A percentile compares a stretch with the other conserved stretches of the same genome.
Evolutionary conservation across 1,139 yeast species (phyloP).

Genomic region (Nakaseomyces glabratus): DNA sequence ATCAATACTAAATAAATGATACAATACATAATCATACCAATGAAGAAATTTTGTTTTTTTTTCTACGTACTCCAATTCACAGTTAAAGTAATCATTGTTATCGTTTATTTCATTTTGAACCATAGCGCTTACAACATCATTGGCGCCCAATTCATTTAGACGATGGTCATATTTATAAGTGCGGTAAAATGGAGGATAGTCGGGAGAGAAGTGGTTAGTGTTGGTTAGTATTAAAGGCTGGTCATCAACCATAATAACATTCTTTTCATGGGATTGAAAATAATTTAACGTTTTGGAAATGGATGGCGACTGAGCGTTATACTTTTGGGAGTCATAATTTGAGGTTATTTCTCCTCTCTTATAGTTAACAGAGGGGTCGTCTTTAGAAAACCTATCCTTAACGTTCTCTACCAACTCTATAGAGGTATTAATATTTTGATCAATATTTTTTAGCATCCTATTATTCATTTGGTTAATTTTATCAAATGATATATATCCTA

Average conservation of each 20-base stretch:
- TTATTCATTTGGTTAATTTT: too few species aligned
- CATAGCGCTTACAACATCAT: constrained; percentile 16
- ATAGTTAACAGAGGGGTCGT: too few species aligned
- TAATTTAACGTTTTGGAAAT: neutral
- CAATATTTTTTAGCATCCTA: too few species aligned
- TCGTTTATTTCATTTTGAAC: constrained; percentile 17
- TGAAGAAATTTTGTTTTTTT: constrained; percentile 9
- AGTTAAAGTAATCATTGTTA: constrained; percentile 16
- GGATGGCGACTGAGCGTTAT: neutral
- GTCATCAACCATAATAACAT: constrained; percentile 1
- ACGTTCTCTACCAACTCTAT: too few species aligned
- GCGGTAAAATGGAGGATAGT: constrained; percentile 17
- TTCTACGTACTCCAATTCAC: constrained; percentile 24
- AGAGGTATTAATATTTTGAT: too few species aligned
- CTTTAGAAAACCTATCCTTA: too few species aligned
- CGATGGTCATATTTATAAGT: constrained; percentile 19
- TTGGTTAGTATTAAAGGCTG: neutral
- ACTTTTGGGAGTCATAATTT: too few species aligned
- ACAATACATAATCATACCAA: constrained; percentile 17
- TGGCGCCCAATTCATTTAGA: constrained; percentile 17
- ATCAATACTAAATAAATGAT: constrained; percentile 24
- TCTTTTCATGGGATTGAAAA: neutral
- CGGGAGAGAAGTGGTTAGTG: neutral
- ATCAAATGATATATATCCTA: too few species aligned
- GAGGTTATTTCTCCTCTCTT: too few species aligned